Evolutionary conservation across 1,139 yeast species (phyloP), one percentile per base, ranked within the genome.

Genomic region (Taphrina flavorubra): DNA sequence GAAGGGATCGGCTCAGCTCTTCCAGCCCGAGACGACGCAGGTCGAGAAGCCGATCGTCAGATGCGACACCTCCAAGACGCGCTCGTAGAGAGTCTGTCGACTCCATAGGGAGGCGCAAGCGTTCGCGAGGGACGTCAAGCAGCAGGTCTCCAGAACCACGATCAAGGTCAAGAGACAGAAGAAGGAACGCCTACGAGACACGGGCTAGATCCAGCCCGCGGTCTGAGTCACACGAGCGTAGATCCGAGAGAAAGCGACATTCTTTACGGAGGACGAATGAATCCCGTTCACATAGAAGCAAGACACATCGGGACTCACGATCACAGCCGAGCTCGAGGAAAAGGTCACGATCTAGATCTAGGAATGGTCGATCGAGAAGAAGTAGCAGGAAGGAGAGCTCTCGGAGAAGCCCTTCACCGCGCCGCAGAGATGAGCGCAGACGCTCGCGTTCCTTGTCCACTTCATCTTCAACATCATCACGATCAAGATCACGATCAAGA

Each of bases 301-400:
- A n/a, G 47, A 14, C 47, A 14, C 47, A n/a, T n/a, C 47, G 18
- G 3, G 5, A 8, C 2, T 13, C 47, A 13, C n/a, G 18, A 13
- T 13, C 47, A 44, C 47, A 16, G n/a, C 8, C 18, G 18, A 44
- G 47, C n/a, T 16, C 47, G 8, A 44, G 47, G 47, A 44, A 16
- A 44, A 49, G 53, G 36, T 49, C 53, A 36, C 14, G 58, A 53
- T 53, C 58, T 42, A 13, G 58, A 18, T 53, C 44, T 1, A 42
- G 44, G 14, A 2, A 36, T 16, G 34, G 18, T 3, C 58, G 58
- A 16, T 16, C 25, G 11, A 49, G 53, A 20, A 31, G 53, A 20
- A 20, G 36, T n/a, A 8, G 53, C 25, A 6, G 18, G 11, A 36
- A 31, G 13, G 58, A 53, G 7, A 16, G 34, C 10, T 53, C 58